Percentiles rank a stretch among this genome's conserved stretches.
Evolutionary conservation across 1,139 yeast species (phyloP).

Genomic region (Protomyces inouyei): DNA sequence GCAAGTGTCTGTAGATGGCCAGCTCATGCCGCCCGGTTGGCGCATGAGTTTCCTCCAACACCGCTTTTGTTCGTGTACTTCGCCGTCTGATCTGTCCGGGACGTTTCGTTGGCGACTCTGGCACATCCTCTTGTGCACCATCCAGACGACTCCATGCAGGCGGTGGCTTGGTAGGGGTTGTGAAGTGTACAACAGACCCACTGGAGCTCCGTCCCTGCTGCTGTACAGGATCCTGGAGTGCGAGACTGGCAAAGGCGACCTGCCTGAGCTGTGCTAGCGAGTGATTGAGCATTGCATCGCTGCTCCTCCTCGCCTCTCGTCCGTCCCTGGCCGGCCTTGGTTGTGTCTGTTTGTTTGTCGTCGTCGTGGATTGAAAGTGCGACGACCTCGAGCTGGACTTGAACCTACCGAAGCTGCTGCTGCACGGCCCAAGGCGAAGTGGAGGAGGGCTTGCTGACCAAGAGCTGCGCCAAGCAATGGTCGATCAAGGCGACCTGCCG

Average conservation of each 20-base stretch:
- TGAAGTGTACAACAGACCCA: background rate
- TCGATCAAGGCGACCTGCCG: background rate
- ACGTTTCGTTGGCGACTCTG: background rate
- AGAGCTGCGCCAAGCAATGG: background rate
- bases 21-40: conserved; percentile 2
- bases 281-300: conserved; percentile 26
- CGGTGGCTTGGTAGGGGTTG: background rate
- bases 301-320: background rate
- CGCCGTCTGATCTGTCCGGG: conserved; percentile 17
- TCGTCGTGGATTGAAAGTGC: background rate
- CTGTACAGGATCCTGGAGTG: background rate
- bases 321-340: too few relatives aligned
- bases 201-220: background rate
- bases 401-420: too few relatives aligned
- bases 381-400: background rate
- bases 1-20: background rate
- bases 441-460: too few relatives aligned
- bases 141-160: background rate
- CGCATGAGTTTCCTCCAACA: background rate
- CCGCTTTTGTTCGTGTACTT: conserved; percentile 7
- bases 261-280: conserved; percentile 21
- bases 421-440: too few relatives aligned
- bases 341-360: background rate
- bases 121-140: background rate
- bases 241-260: conserved; percentile 2